These are phyloP conservation scores for Combretum micranthum DNA, from an alignment of 345 rosid species.

Conservation along the genomic window DNA sequence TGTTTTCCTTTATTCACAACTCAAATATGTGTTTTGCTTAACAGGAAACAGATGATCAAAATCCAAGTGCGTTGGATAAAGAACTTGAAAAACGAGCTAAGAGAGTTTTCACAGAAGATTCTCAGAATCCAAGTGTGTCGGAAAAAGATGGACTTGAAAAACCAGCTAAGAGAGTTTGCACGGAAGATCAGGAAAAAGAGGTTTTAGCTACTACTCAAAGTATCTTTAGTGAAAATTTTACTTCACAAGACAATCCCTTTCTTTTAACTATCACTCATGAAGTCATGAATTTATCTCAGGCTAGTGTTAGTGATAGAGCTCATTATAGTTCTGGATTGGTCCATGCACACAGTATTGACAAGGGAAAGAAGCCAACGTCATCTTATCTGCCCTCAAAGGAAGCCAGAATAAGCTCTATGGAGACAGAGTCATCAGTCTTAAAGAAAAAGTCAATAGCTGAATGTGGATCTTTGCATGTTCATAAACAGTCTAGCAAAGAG, in stretches of 20 bases:
- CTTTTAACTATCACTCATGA: not conserved
- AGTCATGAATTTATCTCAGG: constrained; percentile 8
- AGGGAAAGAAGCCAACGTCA: constrained; percentile 5
- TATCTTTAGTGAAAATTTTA: not conserved
- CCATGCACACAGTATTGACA: not conserved
- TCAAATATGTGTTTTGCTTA: constrained; percentile 6
- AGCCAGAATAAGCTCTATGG: constrained; percentile 5
- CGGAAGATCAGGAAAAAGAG: constrained; percentile 16
- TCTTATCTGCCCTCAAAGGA: constrained; percentile 1
- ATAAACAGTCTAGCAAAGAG: constrained; percentile 5
- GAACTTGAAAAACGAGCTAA: too few species aligned
- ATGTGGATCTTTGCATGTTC: not conserved
- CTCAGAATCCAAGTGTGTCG: constrained; percentile 1
- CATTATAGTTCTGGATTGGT: constrained; percentile 3
- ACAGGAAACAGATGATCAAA: constrained; percentile 7
- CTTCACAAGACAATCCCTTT: constrained; percentile 4
- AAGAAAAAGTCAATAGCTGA: constrained; percentile 1
- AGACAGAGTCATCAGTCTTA: constrained; percentile 3
- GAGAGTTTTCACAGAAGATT: too few species aligned
- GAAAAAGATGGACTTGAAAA: constrained; percentile 11
- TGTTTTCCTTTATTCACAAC: constrained; percentile 1
- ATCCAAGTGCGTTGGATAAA: too few species aligned
- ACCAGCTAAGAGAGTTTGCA: constrained; percentile 19
- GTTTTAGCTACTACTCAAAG: constrained; percentile 15
- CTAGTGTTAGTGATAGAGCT: not conserved